phyloP scores from a whole-genome alignment of 208 protist genomes.

The Trypanosomatidae sp. region DNA sequence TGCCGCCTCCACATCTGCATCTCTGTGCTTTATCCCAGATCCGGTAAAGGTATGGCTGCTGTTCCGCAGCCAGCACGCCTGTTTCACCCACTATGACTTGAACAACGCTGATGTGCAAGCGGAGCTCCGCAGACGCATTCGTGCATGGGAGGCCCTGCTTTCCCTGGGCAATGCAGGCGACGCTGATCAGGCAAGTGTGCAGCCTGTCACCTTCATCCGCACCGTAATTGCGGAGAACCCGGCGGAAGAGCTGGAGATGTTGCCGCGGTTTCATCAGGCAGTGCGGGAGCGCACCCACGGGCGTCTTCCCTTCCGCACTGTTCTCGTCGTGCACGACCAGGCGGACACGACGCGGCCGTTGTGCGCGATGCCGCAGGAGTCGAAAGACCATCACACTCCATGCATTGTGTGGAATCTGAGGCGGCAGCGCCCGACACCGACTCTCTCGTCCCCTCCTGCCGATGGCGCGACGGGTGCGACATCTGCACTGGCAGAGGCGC shows the following conservation, averaged over 20 bases:
- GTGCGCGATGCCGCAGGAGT: constrained; percentile 33
- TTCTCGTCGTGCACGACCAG: constrained; percentile 77
- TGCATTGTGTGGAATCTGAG: constrained; percentile 61
- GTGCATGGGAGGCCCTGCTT: constrained; percentile 42
- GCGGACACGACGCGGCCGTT: constrained; percentile 49
- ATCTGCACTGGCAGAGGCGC: neutral
- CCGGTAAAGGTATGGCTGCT: constrained; percentile 70
- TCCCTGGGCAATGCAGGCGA: neutral
- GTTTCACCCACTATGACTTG: constrained; percentile 85
- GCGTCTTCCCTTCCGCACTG: constrained; percentile 60
- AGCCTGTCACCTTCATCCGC: constrained; percentile 72
- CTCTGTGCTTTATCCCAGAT: constrained; percentile 46
- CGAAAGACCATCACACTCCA: constrained; percentile 10
- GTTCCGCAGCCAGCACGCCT: constrained; percentile 78
- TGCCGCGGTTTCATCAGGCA: constrained; percentile 54
- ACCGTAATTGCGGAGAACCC: constrained; percentile 70
- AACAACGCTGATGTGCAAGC: constrained; percentile 46
- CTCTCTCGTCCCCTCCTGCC: neutral
- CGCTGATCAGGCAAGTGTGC: neutral
- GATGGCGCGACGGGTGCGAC: neutral
- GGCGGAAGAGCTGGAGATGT: constrained; percentile 53
- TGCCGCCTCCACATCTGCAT: neutral
- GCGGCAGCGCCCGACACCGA: constrained; percentile 8
- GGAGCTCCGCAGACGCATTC: constrained; percentile 54
- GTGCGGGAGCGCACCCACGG: constrained; percentile 43